Evolutionary conservation across 1,284 basidiomycete species (phyloP).

Genomic region (Austroboletus niveus): DNA sequence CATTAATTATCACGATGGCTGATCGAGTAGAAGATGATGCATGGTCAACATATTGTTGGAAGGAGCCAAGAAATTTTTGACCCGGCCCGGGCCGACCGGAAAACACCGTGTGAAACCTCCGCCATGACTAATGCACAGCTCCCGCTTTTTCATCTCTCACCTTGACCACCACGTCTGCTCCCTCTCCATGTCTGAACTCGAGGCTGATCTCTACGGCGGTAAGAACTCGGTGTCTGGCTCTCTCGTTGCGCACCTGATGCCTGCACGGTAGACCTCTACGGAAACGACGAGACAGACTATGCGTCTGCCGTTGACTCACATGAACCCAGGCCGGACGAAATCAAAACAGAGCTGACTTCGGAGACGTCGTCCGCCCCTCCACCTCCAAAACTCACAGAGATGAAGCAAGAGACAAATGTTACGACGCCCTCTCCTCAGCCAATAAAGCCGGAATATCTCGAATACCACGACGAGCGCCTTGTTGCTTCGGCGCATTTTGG

Average conservation of each 20-base stretch:
- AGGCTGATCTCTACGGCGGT: conserved; percentile 85
- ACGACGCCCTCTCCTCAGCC: conserved; percentile 14
- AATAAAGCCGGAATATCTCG: conserved; percentile 22
- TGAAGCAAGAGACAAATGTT: conserved; percentile 19
- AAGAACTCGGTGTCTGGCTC: conserved; percentile 14
- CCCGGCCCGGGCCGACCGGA: conserved; percentile 16
- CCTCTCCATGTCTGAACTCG: conserved; percentile 61
- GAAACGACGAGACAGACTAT: conserved; percentile 68
- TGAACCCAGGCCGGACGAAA: conserved; percentile 27
- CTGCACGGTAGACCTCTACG: conserved; percentile 64
- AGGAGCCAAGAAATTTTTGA: background rate
- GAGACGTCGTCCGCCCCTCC: conserved; percentile 14
- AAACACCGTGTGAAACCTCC: conserved; percentile 23
- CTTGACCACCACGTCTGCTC: conserved; percentile 39
- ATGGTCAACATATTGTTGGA: background rate
- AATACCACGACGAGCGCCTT: conserved; percentile 17
- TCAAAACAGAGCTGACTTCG: conserved; percentile 14
- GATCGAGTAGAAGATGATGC: background rate
- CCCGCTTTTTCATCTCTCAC: conserved; percentile 31
- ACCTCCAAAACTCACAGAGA: conserved; percentile 17
- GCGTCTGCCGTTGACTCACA: conserved; percentile 42
- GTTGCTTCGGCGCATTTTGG: conserved; percentile 19
- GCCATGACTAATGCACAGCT: conserved; percentile 28
- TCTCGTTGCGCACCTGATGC: background rate
- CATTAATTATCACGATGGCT: conserved; percentile 8